These are phyloP conservation scores for Fusarium praegraminearum DNA, from an alignment of 2,329 filamentous ascomycete genomes.

Conservation along the genomic window DNA sequence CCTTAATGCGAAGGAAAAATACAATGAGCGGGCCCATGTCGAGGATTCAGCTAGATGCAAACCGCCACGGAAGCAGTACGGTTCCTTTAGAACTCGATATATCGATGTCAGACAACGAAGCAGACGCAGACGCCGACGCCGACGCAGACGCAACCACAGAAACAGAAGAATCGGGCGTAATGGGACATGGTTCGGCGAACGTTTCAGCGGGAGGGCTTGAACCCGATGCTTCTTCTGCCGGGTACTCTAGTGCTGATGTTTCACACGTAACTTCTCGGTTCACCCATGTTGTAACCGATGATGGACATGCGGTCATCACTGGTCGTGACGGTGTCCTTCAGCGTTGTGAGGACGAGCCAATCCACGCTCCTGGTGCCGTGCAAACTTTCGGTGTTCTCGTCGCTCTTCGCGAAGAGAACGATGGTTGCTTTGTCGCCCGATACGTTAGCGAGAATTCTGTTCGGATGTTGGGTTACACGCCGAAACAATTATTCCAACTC, in stretches of 20 bases:
- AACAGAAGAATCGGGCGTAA: constrained; percentile 48
- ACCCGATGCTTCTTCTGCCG: constrained; percentile 36
- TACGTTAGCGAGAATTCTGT: constrained; percentile 86
- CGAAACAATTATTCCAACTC: constrained; percentile 79
- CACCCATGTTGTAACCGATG: constrained; percentile 79
- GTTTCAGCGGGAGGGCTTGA: constrained; percentile 3
- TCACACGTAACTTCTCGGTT: constrained; percentile 77
- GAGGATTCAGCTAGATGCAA: constrained; percentile 60
- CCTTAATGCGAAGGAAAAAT: constrained; percentile 50
- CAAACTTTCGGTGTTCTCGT: constrained; percentile 85
- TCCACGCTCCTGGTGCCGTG: constrained; percentile 85
- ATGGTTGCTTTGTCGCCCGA: constrained; percentile 76
- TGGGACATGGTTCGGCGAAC: not conserved
- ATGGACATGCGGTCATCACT: constrained; percentile 85
- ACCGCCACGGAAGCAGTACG: constrained; percentile 52
- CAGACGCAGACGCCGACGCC: not conserved
- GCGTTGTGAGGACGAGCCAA: constrained; percentile 90
- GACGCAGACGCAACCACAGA: constrained; percentile 36
- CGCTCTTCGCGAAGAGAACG: constrained; percentile 76
- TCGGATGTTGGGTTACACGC: constrained; percentile 79
- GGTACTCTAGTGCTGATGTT: constrained; percentile 52
- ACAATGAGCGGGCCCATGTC: constrained; percentile 56
- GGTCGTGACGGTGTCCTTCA: constrained; percentile 80
- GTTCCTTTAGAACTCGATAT: constrained; percentile 53
- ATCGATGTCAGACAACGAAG: constrained; percentile 48